Percentiles rank a stretch among this genome's conserved stretches.
These are phyloP conservation scores for Malus sieversii DNA, from an alignment of 306 rosid species.

Conservation along the genomic window DNA sequence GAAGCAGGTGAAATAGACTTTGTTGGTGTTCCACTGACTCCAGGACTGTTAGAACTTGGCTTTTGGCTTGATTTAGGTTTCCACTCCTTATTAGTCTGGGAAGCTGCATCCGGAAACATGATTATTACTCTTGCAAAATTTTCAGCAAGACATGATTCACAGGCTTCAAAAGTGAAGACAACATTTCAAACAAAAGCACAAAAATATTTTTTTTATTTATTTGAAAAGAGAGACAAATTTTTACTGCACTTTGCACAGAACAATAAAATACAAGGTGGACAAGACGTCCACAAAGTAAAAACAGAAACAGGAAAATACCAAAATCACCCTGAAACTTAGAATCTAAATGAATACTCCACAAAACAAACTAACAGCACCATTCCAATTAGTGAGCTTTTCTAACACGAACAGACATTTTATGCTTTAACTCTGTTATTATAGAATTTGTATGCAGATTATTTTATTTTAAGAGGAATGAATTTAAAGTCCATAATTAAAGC, in stretches of 20 bases:
- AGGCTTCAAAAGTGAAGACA: constrained; percentile 5
- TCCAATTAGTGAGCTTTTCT: neutral
- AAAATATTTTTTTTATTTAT: neutral
- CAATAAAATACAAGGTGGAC: neutral
- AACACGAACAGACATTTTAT: neutral
- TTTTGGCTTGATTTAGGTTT: constrained; percentile 91
- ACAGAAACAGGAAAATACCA: neutral
- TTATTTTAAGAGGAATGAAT: neutral
- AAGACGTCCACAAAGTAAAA: neutral
- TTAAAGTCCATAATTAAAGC: neutral
- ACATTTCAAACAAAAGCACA: neutral
- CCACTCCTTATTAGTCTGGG: constrained; percentile 91
- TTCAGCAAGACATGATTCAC: neutral
- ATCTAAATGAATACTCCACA: neutral
- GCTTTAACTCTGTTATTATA: neutral
- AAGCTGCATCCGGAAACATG: constrained; percentile 48
- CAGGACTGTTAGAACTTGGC: constrained; percentile 44
- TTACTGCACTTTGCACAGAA: neutral
- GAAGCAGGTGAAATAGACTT: constrained; percentile 49
- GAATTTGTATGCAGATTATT: neutral
- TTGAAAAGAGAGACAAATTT: no score
- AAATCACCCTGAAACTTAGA: no score
- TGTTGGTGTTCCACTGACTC: constrained; percentile 79
- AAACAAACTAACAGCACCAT: neutral
- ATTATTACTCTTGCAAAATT: constrained; percentile 18